Conservation (phyloP, 2,329 filamentous ascomycete genomes). For the Aureobasidium musti region DNA sequence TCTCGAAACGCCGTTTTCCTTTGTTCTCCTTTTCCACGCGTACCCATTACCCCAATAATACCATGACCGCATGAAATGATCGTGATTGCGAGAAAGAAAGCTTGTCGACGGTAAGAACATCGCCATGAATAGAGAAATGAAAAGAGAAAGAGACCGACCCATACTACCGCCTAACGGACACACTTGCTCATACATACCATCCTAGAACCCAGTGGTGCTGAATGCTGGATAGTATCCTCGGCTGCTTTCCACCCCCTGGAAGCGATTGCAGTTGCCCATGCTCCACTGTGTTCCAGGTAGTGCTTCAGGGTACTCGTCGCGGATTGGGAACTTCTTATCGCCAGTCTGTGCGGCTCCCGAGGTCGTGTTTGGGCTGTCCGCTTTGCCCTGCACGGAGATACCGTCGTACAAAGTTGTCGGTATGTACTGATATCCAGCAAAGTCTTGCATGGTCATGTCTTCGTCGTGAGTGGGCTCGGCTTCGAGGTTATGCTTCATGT, state of each 20-base stretch:
- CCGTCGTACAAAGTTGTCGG: constrained; percentile 42
- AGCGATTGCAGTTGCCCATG: constrained; percentile 47
- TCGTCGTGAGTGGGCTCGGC: constrained; percentile 47
- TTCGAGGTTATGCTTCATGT: constrained; percentile 42
- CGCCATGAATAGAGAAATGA: not conserved
- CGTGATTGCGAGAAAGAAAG: not conserved
- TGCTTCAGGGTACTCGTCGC: constrained; percentile 47
- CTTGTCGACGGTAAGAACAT: not conserved
- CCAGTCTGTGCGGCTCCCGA: not conserved
- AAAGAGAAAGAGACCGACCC: constrained; percentile 1
- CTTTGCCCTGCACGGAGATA: constrained; percentile 15
- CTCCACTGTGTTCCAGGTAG: constrained; percentile 42
- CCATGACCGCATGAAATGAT: constrained; percentile 10
- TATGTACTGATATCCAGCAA: constrained; percentile 52
- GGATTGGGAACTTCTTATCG: constrained; percentile 41
- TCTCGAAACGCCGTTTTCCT: constrained; percentile 15
- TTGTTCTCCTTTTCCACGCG: not conserved
- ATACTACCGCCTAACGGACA: not conserved
- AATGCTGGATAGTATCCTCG: constrained; percentile 52
- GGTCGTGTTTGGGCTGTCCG: not conserved
- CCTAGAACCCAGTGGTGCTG: constrained; percentile 44
- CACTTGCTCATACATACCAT: not conserved
- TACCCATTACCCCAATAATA: not conserved
- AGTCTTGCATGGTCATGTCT: constrained; percentile 47
- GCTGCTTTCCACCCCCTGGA: constrained; percentile 51